These are phyloP conservation scores for Arctostaphylos glauca DNA, from an alignment of 148 eudicot species.

Conservation along the genomic window DNA sequence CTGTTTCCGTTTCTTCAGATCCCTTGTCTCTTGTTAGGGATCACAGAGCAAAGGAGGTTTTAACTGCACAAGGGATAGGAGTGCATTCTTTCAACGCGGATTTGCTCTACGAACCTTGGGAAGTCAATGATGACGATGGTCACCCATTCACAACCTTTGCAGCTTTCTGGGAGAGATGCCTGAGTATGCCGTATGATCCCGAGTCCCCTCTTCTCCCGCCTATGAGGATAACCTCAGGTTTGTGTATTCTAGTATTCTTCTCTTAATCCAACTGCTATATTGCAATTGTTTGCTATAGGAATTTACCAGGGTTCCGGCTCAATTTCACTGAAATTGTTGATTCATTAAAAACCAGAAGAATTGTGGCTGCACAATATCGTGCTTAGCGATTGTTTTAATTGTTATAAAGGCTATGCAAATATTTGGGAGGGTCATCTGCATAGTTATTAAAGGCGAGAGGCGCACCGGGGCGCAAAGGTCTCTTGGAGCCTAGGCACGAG, in stretches of 20 bases:
- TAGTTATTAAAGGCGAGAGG: too few relatives aligned
- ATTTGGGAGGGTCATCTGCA: not conserved
- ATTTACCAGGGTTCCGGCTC: not conserved
- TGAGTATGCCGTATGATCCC: conserved; percentile 96
- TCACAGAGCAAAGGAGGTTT: conserved; percentile 84
- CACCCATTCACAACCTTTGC: conserved; percentile 77
- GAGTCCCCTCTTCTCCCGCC: conserved; percentile 96
- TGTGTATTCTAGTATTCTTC: not conserved
- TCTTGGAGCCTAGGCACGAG: too few relatives aligned
- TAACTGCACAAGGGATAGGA: conserved; percentile 62
- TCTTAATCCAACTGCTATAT: not conserved
- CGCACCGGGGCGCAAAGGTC: too few relatives aligned
- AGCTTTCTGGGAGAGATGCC: conserved; percentile 92
- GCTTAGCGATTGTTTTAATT: not conserved
- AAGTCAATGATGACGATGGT: conserved; percentile 63
- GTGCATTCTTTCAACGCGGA: conserved; percentile 94
- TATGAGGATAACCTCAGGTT: conserved; percentile 82
- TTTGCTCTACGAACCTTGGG: conserved; percentile 97
- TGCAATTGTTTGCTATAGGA: not conserved
- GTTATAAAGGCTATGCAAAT: not conserved
- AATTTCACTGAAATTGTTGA: not conserved
- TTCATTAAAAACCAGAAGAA: not conserved
- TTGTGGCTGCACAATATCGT: not conserved
- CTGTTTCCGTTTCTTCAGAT: conserved; percentile 40
- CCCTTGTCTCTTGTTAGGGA: conserved; percentile 95